Conservation (phyloP, 768 basidiomycete species). For the Lactarius sanguifluus region DNA sequence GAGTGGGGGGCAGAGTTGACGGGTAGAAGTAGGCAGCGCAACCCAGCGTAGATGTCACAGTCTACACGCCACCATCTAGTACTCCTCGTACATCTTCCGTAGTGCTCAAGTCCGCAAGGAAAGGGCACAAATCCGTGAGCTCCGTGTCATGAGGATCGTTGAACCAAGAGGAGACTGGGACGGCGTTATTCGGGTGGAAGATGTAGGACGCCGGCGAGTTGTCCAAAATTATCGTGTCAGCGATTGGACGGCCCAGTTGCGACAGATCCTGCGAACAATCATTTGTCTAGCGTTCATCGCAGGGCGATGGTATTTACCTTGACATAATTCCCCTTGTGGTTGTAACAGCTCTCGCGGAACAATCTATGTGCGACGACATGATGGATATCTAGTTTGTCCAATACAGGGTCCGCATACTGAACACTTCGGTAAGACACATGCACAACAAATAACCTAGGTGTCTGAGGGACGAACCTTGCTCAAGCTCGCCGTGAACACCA, state of each 20-base stretch:
- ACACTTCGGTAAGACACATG: constrained; percentile 25
- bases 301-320: constrained; percentile 57
- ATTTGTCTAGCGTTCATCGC: neutral
- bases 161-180: constrained; percentile 99
- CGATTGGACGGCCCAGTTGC: constrained; percentile 91
- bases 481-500: constrained; percentile 96
- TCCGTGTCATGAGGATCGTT: constrained; percentile 99
- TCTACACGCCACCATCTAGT: constrained; percentile 78
- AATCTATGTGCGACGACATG: constrained; percentile 91
- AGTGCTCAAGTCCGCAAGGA: constrained; percentile 81
- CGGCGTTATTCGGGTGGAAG: constrained; percentile 98
- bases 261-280: constrained; percentile 74
- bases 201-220: constrained; percentile 99
- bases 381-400: constrained; percentile 94
- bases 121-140: constrained; percentile 91
- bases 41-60: constrained; percentile 8
- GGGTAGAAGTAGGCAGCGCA: neutral
- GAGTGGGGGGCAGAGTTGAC: neutral
- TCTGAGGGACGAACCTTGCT: constrained; percentile 71
- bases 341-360: constrained; percentile 98
- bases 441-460: neutral
- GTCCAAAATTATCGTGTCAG: constrained; percentile 95
- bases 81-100: constrained; percentile 93
- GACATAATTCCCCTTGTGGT: constrained; percentile 98
- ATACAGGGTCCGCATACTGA: constrained; percentile 97